Evolutionary conservation across 192 early-diverging fungal genomes (phyloP).

Genomic region (Bifiguratus adelaidae): DNA sequence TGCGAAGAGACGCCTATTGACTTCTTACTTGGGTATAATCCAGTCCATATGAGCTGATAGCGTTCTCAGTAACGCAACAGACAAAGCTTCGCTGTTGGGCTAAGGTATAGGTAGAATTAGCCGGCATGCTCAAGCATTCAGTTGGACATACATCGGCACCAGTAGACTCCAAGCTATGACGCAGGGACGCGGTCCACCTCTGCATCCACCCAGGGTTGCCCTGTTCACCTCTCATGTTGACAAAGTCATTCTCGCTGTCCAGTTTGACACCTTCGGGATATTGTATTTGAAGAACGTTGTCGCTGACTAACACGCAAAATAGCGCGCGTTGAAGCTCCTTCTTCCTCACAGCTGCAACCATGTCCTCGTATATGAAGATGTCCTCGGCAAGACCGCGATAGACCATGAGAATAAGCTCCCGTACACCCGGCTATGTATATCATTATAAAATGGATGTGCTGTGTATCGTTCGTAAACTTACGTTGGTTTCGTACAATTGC

Average conservation of each 20-base stretch:
- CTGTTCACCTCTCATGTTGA: slow-evolving; percentile 34
- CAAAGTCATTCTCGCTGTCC: slow-evolving; percentile 12
- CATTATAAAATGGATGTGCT: neutral
- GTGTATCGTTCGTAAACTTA: slow-evolving; percentile 3
- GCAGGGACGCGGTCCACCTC: slow-evolving; percentile 17
- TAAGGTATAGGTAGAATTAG: no score
- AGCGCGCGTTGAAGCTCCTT: slow-evolving; percentile 41
- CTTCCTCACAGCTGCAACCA: slow-evolving; percentile 43
- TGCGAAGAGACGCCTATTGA: no score
- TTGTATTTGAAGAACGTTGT: slow-evolving; percentile 20
- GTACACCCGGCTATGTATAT: slow-evolving; percentile 21
- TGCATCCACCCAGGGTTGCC: slow-evolving; percentile 49
- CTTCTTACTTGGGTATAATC: no score
- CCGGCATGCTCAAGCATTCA: no score
- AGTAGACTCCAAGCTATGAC: slow-evolving; percentile 14
- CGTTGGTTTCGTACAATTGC: slow-evolving; percentile 28
- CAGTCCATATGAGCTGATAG: no score
- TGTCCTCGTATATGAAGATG: slow-evolving; percentile 47
- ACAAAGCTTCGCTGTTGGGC: no score
- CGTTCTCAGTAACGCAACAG: no score
- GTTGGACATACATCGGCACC: slow-evolving; percentile 9
- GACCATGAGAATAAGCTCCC: slow-evolving; percentile 43
- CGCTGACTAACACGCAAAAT: slow-evolving; percentile 39
- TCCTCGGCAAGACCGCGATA: slow-evolving; percentile 47
- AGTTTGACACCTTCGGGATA: slow-evolving; percentile 32